Evolutionary conservation across 805 yeast species (phyloP).

Genomic region (Myxozyma sirexii): DNA sequence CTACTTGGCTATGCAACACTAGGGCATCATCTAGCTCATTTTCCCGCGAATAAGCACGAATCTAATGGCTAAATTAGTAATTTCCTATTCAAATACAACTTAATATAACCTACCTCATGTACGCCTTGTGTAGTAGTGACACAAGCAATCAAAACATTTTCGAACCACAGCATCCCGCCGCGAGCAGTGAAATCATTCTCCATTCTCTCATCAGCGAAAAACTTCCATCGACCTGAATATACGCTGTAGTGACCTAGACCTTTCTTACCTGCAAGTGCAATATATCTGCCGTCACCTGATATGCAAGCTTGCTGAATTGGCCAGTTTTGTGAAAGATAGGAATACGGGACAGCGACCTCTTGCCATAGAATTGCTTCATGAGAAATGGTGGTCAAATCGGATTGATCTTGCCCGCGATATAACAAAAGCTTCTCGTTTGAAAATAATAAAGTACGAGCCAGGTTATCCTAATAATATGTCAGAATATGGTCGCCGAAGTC

Average conservation of each 20-base stretch:
- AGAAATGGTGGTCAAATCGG: constrained; percentile 46
- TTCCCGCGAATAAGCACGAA: constrained; percentile 46
- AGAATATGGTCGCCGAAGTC: too few species aligned
- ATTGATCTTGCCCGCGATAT: constrained; percentile 53
- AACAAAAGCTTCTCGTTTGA: constrained; percentile 48
- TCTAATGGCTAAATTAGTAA: constrained; percentile 29
- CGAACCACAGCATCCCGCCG: constrained; percentile 48
- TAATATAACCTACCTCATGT: constrained; percentile 23
- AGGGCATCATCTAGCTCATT: constrained; percentile 41
- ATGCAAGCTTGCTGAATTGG: constrained; percentile 49
- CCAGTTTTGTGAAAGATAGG: constrained; percentile 50
- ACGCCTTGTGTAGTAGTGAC: constrained; percentile 38
- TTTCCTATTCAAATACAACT: background rate
- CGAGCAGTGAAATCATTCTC: constrained; percentile 43
- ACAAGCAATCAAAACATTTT: constrained; percentile 43
- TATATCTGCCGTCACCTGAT: constrained; percentile 52
- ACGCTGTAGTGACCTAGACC: constrained; percentile 52
- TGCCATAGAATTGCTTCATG: constrained; percentile 53
- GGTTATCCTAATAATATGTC: constrained; percentile 34
- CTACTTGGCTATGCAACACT: constrained; percentile 38
- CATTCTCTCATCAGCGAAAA: constrained; percentile 44
- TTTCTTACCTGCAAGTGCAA: constrained; percentile 54
- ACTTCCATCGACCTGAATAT: constrained; percentile 52
- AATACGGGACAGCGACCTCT: constrained; percentile 50
- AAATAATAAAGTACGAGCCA: constrained; percentile 50